These are phyloP conservation scores for Ulota crispa DNA, from an alignment of 225 moss, liverwort and hornwort genomes.

Conservation along the genomic window DNA sequence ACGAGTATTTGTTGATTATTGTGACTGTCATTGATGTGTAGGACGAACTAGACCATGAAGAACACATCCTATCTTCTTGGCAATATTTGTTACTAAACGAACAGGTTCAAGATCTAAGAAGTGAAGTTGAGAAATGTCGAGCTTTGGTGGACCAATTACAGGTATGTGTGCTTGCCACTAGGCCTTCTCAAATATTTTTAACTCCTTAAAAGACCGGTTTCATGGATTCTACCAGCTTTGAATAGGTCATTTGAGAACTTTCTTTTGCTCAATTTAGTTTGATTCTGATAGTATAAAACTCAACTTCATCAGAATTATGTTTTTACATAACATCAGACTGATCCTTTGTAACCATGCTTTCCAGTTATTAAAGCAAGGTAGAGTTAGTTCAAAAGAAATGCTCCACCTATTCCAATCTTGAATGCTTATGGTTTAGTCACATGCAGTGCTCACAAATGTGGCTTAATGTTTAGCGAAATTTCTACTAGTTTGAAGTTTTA, in stretches of 20 bases:
- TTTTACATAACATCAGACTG: no score
- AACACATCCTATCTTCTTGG: conserved; percentile 67
- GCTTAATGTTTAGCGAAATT: no score
- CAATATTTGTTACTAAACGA: conserved; percentile 69
- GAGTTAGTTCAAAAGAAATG: neutral
- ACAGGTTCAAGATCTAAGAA: conserved; percentile 63
- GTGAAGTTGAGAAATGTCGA: conserved; percentile 67
- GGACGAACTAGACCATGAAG: conserved; percentile 73
- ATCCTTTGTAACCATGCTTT: no score
- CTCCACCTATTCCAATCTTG: neutral
- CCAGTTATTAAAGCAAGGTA: neutral
- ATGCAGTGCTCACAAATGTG: no score
- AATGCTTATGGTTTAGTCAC: neutral
- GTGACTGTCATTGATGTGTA: conserved; percentile 22
- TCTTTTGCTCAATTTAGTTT: no score
- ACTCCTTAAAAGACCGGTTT: neutral
- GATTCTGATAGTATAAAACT: no score
- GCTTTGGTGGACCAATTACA: conserved; percentile 67
- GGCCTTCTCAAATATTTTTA: neutral
- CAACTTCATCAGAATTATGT: no score
- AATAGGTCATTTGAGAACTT: no score
- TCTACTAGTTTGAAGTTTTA: no score
- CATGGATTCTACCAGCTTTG: neutral
- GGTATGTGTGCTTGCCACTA: conserved; percentile 42
- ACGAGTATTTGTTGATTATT: neutral